phyloP scores from a whole-genome alignment of 495 filamentous ascomycete species.

The Penicillium macrosclerotiorum region DNA sequence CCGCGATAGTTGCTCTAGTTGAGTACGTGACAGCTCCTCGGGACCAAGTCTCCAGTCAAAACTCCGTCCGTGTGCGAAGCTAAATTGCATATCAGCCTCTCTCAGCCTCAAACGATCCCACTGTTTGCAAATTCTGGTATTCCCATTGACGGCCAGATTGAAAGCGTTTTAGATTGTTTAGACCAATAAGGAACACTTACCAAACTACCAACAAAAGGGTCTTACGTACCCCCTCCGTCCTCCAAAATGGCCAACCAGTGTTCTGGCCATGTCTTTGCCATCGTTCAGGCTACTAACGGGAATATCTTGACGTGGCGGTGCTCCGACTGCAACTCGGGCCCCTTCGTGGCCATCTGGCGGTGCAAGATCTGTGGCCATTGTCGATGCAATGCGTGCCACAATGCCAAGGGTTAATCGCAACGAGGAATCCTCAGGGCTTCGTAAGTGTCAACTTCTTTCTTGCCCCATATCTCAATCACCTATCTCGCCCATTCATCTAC shows the following conservation, averaged over 20 bases:
- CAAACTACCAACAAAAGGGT: too few species aligned
- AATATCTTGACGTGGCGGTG: constrained; percentile 51
- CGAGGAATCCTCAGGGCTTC: neutral
- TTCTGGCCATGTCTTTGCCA: constrained; percentile 44
- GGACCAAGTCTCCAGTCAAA: constrained; percentile 15
- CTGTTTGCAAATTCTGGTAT: too few species aligned
- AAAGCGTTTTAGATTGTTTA: too few species aligned
- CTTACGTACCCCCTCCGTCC: too few species aligned
- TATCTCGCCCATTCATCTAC: too few species aligned
- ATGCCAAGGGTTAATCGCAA: constrained; percentile 33
- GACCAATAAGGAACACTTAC: too few species aligned
- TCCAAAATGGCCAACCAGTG: constrained; percentile 47
- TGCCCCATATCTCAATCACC: too few species aligned
- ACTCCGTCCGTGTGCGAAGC: neutral
- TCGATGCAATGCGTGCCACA: constrained; percentile 48
- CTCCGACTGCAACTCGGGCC: constrained; percentile 50
- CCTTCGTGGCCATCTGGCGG: constrained; percentile 48
- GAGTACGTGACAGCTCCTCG: constrained; percentile 20
- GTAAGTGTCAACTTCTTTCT: neutral
- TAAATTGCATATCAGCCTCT: too few species aligned
- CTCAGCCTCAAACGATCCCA: neutral
- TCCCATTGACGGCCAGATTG: too few species aligned
- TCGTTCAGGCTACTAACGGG: constrained; percentile 47
- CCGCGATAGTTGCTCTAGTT: constrained; percentile 14
- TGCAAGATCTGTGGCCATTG: constrained; percentile 49